These are phyloP conservation scores for Sphaerulina vaccinii DNA, from an alignment of 2,329 filamentous ascomycete species.

Conservation along the genomic window DNA sequence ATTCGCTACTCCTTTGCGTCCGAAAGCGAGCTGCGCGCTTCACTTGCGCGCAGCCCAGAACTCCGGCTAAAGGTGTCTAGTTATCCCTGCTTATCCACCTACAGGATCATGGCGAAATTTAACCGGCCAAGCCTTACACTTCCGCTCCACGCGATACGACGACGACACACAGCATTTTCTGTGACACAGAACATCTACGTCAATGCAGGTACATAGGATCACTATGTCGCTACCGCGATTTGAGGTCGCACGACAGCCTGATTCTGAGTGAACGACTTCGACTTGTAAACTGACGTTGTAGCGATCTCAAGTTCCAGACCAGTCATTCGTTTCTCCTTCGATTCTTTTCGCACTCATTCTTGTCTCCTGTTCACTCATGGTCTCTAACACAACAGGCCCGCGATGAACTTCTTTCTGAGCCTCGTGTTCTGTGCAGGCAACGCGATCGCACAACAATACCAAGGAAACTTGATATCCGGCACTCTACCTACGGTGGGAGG, in stretches of 20 bases:
- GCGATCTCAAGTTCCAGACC: neutral
- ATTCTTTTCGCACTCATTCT: conserved; percentile 9
- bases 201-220: neutral
- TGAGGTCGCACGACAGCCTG: neutral
- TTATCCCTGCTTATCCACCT: conserved; percentile 2
- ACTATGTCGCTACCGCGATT: neutral
- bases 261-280: neutral
- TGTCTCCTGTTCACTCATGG: neutral
- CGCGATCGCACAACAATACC: conserved; percentile 29
- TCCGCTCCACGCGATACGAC: neutral
- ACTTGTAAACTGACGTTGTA: neutral
- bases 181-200: neutral
- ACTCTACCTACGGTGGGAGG: conserved; percentile 23
- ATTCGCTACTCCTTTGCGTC: no score
- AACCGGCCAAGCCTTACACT: neutral
- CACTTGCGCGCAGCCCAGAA: no score
- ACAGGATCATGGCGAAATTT: conserved; percentile 9
- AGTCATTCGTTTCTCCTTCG: neutral
- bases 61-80: no score
- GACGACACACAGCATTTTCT: neutral
- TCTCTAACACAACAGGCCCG: neutral
- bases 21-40: no score
- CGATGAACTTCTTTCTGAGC: conserved; percentile 7
- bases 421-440: neutral
- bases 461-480: conserved; percentile 28